A percentile compares a stretch with the other conserved stretches of the same genome.
Evolutionary conservation across 176 grass and related monocot species (phyloP).

Genomic region (Musa beccarii): DNA sequence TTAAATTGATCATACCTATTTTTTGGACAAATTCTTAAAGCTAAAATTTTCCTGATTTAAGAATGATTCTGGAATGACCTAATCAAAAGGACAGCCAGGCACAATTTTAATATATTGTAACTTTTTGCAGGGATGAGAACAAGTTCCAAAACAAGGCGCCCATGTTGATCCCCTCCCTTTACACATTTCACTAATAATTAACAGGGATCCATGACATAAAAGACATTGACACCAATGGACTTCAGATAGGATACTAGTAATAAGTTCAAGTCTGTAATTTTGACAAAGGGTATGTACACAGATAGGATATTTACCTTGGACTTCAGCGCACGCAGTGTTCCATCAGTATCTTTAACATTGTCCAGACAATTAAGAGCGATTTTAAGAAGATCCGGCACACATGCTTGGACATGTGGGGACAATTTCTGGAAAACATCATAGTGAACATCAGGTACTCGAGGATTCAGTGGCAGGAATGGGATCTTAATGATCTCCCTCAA

Average conservation of each 20-base stretch:
- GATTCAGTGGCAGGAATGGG: conserved; percentile 71
- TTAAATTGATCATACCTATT: too few relatives aligned
- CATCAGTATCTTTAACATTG: conserved; percentile 78
- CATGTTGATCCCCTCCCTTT: not conserved
- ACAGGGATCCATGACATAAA: not conserved
- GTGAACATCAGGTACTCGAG: conserved; percentile 47
- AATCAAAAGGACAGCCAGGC: too few relatives aligned
- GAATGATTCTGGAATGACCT: too few relatives aligned
- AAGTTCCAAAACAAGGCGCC: not conserved
- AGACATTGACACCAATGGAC: too few relatives aligned
- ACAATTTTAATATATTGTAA: too few relatives aligned
- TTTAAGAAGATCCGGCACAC: conserved; percentile 86
- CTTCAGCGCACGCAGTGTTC: conserved; percentile 51
- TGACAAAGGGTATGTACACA: not conserved
- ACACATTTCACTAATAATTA: not conserved
- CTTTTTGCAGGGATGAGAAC: not conserved
- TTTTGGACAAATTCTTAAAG: too few relatives aligned
- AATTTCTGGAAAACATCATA: conserved; percentile 69
- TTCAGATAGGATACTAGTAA: not conserved
- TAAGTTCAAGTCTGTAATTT: not conserved
- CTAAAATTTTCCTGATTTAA: too few relatives aligned
- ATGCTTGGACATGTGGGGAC: conserved; percentile 70
- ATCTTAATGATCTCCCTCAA: conserved; percentile 75
- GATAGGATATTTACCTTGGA: conserved; percentile 50
- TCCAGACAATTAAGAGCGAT: conserved; percentile 68